phyloP scores from a whole-genome alignment of 768 basidiomycete species.

The Candolleomyces eurysporus region DNA sequence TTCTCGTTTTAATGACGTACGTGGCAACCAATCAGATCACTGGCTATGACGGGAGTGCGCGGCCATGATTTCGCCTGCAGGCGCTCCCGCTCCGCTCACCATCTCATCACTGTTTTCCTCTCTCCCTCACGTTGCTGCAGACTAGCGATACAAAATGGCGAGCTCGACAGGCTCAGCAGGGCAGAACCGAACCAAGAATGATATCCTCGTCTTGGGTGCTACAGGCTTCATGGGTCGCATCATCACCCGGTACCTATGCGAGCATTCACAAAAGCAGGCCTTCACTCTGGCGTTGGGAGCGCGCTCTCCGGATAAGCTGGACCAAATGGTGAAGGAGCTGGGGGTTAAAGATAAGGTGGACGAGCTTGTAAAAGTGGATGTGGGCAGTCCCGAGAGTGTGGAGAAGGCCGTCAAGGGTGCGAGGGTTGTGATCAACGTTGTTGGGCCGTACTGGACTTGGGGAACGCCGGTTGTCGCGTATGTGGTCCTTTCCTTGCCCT shows the following conservation, averaged over 20 bases:
- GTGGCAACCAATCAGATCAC: no score
- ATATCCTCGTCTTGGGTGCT: slow-evolving; percentile 72
- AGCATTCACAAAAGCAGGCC: slow-evolving; percentile 53
- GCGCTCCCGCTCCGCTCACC: no score
- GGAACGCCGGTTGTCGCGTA: slow-evolving; percentile 73
- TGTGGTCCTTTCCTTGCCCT: slow-evolving; percentile 18
- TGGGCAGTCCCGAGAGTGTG: slow-evolving; percentile 50
- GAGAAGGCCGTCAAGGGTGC: slow-evolving; percentile 55
- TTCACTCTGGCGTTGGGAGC: slow-evolving; percentile 74
- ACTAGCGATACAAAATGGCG: no score
- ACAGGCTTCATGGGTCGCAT: slow-evolving; percentile 77
- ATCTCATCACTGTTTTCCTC: no score
- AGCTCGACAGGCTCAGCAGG: no score
- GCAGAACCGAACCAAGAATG: slow-evolving; percentile 20
- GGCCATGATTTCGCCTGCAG: no score
- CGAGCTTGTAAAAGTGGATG: slow-evolving; percentile 54
- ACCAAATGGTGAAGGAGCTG: slow-evolving; percentile 47
- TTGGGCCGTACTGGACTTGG: slow-evolving; percentile 73
- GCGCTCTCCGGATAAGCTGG: slow-evolving; percentile 62
- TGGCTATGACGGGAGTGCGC: no score
- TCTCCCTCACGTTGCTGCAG: no score
- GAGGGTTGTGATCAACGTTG: slow-evolving; percentile 72
- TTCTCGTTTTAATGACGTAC: no score
- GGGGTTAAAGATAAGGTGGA: slow-evolving; percentile 37
- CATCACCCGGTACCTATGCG: slow-evolving; percentile 61